A percentile compares a stretch with the other conserved stretches of the same genome.
Conservation (phyloP, 2,329 filamentous ascomycete species). For the Mariannaea elegans region DNA sequence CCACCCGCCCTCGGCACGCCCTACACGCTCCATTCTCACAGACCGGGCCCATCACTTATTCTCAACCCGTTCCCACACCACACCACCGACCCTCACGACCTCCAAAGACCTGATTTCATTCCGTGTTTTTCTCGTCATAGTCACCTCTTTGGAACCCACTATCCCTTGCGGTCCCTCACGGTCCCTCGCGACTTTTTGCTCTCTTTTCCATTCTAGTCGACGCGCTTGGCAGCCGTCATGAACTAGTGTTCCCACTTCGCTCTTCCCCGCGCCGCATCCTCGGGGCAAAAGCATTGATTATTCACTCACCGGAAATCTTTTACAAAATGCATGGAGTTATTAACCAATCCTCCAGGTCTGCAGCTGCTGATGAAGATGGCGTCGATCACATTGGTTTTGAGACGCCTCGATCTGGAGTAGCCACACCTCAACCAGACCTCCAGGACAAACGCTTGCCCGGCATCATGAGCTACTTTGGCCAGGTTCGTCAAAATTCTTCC, state of each 20-base stretch:
- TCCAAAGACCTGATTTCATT: slow-evolving; percentile 34
- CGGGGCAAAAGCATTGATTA: slow-evolving; percentile 42
- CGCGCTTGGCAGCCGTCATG: slow-evolving; percentile 51
- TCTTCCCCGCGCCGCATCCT: slow-evolving; percentile 42
- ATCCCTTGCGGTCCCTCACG: slow-evolving; percentile 30
- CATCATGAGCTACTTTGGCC: slow-evolving; percentile 97
- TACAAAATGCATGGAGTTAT: slow-evolving; percentile 54
- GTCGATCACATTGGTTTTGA: slow-evolving; percentile 83
- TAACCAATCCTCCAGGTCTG: slow-evolving; percentile 65
- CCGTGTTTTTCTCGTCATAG: slow-evolving; percentile 46
- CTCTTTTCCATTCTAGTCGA: slow-evolving; percentile 40
- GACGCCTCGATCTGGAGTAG: slow-evolving; percentile 88
- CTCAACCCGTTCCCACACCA: slow-evolving; percentile 37
- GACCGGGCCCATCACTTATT: slow-evolving; percentile 25
- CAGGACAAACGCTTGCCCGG: slow-evolving; percentile 95
- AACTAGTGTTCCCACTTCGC: slow-evolving; percentile 51
- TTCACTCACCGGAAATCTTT: slow-evolving; percentile 40
- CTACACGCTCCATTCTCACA: slow-evolving; percentile 30
- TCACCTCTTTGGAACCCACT: slow-evolving; percentile 40
- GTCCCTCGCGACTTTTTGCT: slow-evolving; percentile 31
- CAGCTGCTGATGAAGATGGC: slow-evolving; percentile 72
- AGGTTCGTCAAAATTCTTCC: slow-evolving; percentile 94
- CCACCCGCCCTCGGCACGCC: slow-evolving; percentile 41
- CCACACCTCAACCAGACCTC: slow-evolving; percentile 91
- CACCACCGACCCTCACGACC: slow-evolving; percentile 39